These are phyloP conservation scores for Lentinula sp. DNA, from an alignment of 768 basidiomycete genomes.

Conservation along the genomic window DNA sequence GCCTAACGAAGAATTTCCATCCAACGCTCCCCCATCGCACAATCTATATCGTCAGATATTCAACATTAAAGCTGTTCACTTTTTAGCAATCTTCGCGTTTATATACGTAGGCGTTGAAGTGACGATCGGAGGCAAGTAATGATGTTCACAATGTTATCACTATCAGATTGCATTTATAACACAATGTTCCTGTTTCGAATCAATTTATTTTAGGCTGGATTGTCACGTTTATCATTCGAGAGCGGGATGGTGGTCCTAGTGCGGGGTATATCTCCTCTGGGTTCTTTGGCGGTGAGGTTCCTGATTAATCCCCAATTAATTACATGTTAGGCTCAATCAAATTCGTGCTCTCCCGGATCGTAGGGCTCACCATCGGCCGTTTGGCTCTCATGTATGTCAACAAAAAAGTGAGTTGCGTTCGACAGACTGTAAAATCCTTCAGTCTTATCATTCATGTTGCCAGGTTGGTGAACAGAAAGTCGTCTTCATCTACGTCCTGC, in stretches of 20 bases:
- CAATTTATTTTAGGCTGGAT: constrained; percentile 28
- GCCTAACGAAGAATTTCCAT: constrained; percentile 20
- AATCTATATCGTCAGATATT: constrained; percentile 29
- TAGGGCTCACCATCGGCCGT: constrained; percentile 47
- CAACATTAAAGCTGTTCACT: constrained; percentile 26
- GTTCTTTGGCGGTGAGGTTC: constrained; percentile 12
- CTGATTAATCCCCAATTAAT: not conserved
- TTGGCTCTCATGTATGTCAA: constrained; percentile 47
- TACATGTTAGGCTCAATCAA: not conserved
- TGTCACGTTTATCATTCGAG: constrained; percentile 34
- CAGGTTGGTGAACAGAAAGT: constrained; percentile 27
- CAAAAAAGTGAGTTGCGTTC: constrained; percentile 22
- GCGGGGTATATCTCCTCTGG: constrained; percentile 35
- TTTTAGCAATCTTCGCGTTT: constrained; percentile 29
- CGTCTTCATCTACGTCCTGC: constrained; percentile 23
- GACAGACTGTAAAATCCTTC: not conserved
- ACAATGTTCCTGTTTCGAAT: not conserved
- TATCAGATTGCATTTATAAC: not conserved
- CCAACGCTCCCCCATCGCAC: constrained; percentile 18
- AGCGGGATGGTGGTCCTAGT: constrained; percentile 27
- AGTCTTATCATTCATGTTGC: not conserved
- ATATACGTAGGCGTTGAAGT: constrained; percentile 40
- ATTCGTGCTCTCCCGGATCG: too few species aligned
- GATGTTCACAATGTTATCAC: too few species aligned
- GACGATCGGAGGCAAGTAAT: constrained; percentile 30